Evolutionary conservation across 116 monocot species (phyloP).

Genomic region (Cymodocea nodosa): DNA sequence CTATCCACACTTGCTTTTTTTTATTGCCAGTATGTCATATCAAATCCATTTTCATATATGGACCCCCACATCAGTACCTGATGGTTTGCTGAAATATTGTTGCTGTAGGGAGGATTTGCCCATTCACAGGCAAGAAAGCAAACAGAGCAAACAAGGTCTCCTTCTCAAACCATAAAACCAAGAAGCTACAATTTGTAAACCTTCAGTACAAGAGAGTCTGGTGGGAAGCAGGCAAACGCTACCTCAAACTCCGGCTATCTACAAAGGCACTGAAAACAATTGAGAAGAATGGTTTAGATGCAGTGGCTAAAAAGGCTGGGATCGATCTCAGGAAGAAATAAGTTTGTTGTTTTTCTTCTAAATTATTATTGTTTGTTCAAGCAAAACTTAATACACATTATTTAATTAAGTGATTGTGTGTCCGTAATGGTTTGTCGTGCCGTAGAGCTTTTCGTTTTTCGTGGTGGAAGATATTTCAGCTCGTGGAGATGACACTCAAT

Average conservation of each 20-base stretch:
- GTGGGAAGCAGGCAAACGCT: slow-evolving; percentile 93
- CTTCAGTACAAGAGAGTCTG: slow-evolving; percentile 96
- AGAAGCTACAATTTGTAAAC: slow-evolving; percentile 83
- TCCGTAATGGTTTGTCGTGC: too few species aligned
- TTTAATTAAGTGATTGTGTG: not conserved
- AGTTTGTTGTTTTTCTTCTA: slow-evolving; percentile 3
- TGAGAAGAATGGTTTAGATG: slow-evolving; percentile 93
- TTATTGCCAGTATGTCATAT: not conserved
- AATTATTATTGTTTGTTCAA: not conserved
- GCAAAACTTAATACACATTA: not conserved
- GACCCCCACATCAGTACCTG: not conserved
- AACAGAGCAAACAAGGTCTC: slow-evolving; percentile 89
- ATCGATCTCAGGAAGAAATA: slow-evolving; percentile 76
- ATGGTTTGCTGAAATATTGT: not conserved
- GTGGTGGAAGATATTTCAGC: too few species aligned
- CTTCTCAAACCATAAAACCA: slow-evolving; percentile 91
- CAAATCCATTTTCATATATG: too few species aligned
- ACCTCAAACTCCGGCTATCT: slow-evolving; percentile 79
- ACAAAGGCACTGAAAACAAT: slow-evolving; percentile 90
- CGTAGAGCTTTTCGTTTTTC: too few species aligned
- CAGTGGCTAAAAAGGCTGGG: slow-evolving; percentile 88
- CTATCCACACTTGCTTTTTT: not conserved
- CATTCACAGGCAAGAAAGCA: slow-evolving; percentile 91
- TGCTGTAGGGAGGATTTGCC: slow-evolving; percentile 60
- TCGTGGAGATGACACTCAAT: too few species aligned